Base-by-base conservation (phyloP, 2,329 filamentous ascomycete genomes). In the Lasiodiplodia gonubiensis region DNA sequence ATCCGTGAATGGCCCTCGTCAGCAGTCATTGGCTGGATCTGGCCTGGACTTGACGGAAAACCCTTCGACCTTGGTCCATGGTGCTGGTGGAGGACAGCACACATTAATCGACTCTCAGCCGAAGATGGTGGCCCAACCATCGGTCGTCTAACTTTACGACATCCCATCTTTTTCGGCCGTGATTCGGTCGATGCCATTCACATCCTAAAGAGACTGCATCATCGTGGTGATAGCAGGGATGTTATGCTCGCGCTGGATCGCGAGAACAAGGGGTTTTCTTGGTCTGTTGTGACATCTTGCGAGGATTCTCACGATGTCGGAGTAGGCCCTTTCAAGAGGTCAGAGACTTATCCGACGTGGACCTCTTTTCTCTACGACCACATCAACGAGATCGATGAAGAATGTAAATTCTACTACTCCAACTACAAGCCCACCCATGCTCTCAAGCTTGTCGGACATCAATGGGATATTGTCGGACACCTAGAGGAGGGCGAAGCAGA, bases 1-100 rank as follows among this genome's bases (percentile, higher is more conserved):
- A n/a, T 61, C 7, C 57, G 57, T 11, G 57, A 61, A 12, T 61
- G 57, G 57, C 57, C 57, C 25, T 25, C 57, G 35, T 16, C 35
- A 8, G 57, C 57, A 27, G 57, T 48, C 12, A 48, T 61, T 2
- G 57, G 57, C 21, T 61, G 57, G 57, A 42, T 46, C 4, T 61
- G 57, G 57, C 57, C 57, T 16, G 57, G 57, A 3, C 37, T 60
- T 11, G 21, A 51, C 21, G 48, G 48, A 4, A 25, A 51, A 4
- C 3, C 25, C 3, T 12, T 51, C 11, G 23, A 23, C 0, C 48
- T 6, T 46, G n/a, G 42, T n/a, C 42, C 3, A n/a, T 2, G 21
- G 21, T 7, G 21, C 49, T 51, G 49, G 49, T 51, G 39, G 39
- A 7, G 39, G 16, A 18, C 39, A 18, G 1, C 6, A 2, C 16